Evolutionary conservation across 169 alveolate genomes (phyloP).

Genomic region (Plasmodium yoelii): DNA sequence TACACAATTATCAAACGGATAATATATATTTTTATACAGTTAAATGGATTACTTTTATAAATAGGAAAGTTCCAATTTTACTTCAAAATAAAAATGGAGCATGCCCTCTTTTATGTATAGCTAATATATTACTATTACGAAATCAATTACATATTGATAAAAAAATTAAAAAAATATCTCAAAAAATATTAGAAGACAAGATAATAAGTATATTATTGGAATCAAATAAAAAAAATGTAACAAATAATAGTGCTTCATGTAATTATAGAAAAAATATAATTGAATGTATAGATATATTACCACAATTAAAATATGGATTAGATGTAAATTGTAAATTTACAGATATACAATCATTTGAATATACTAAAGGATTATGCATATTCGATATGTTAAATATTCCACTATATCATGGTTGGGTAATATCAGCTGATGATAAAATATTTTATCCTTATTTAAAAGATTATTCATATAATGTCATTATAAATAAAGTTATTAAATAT

Average conservation of each 20-base stretch:
- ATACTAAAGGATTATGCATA: slow-evolving; percentile 76
- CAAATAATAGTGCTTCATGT: slow-evolving; percentile 47
- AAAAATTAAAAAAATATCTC: slow-evolving; percentile 71
- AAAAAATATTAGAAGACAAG: slow-evolving; percentile 39
- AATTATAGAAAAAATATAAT: slow-evolving; percentile 71
- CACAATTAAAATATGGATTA: slow-evolving; percentile 77
- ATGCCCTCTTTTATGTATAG: slow-evolving; percentile 76
- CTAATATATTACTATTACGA: slow-evolving; percentile 72
- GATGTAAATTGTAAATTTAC: slow-evolving; percentile 78
- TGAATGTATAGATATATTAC: slow-evolving; percentile 76
- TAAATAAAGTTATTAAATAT: slow-evolving; percentile 69
- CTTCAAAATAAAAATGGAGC: slow-evolving; percentile 77
- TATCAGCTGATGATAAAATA: slow-evolving; percentile 68
- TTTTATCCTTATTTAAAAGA: slow-evolving; percentile 75
- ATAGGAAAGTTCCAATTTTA: slow-evolving; percentile 66
- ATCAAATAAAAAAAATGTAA: slow-evolving; percentile 70
- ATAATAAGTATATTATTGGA: slow-evolving; percentile 75
- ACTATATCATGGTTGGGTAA: slow-evolving; percentile 78
- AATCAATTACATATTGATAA: slow-evolving; percentile 76
- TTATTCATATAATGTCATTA: slow-evolving; percentile 73
- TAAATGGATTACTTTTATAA: slow-evolving; percentile 70
- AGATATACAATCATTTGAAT: slow-evolving; percentile 74
- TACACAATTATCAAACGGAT: slow-evolving; percentile 25
- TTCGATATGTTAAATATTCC: slow-evolving; percentile 78
- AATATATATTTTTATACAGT: slow-evolving; percentile 72